Base-by-base conservation (phyloP, 345 rosid species). In the Gossypium australe region DNA sequence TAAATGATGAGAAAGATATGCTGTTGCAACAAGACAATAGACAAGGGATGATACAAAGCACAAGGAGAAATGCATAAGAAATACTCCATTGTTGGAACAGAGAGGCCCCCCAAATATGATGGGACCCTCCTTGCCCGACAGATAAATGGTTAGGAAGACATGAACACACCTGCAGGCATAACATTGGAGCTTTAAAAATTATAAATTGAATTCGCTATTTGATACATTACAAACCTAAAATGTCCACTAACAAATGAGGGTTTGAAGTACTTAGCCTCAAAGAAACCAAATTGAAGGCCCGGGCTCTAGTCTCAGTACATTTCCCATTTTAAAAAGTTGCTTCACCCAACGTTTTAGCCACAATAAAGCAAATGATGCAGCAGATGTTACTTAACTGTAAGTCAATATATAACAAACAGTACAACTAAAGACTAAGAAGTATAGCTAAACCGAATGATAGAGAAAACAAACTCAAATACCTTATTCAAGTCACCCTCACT, bases 311-410 rank as follows among this genome's bases (percentile, higher is more conserved):
- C 91, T 90, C 98, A 93, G 92, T 88, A 87, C 91, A 91, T 89
- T 86, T 87, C 90, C 97, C 93, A 90, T 86, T 80, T 88, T 80
- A 81, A 95, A 85, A 93, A 85, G 91, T 90, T 83, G 98, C 97
- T 87, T 93, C 94, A 93, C 86, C 99, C 95, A 93, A 92, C 92
- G 90, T 84, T 87, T 89, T 89, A 92, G 95, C 98, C 98, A 93
- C 97, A 93, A 89, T 85, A 90, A 88, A 86, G 94, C 88, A 91
- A 81, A 92, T 80, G 97, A 87, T 80, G 95, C 95, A 92, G 97
- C 95, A 90, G 88, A 86, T 87, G 86, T 88, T 90, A 93, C 85
- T 90, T 82, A 85, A 91, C 92, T 91, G 99, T 91, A 82, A 88
- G 94, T 83, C 94, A 90, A 81, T 78, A 78, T 74, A 81, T 84